phyloP scores from a whole-genome alignment of 495 filamentous ascomycete genomes.

The Aeminium ludgeri region DNA sequence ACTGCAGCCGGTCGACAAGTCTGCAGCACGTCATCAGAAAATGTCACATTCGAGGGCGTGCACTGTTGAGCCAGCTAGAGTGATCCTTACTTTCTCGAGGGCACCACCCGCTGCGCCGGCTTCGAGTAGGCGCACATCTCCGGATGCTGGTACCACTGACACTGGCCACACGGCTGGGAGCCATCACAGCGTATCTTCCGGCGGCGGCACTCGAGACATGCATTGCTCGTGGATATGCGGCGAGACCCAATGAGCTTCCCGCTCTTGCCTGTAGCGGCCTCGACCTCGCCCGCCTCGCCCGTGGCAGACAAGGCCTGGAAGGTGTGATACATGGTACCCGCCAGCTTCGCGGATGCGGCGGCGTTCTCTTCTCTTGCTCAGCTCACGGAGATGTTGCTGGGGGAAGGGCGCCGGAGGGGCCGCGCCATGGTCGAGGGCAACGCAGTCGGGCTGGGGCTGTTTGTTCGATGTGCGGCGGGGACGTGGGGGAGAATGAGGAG shows the following conservation, averaged over 20 bases:
- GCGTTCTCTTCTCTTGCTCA: no score
- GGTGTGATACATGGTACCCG: slow-evolving; percentile 10
- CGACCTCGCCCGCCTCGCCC: not conserved
- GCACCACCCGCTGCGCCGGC: slow-evolving; percentile 22
- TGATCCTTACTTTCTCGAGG: slow-evolving; percentile 21
- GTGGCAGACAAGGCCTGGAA: slow-evolving; percentile 5
- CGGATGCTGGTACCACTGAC: slow-evolving; percentile 24
- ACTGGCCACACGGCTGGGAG: slow-evolving; percentile 9
- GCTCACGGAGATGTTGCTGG: no score
- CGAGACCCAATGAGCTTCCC: not conserved
- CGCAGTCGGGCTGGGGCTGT: no score
- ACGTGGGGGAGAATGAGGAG: no score
- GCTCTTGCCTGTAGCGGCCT: not conserved
- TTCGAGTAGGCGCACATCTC: slow-evolving; percentile 23
- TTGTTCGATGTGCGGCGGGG: no score
- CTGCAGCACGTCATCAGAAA: slow-evolving; percentile 6
- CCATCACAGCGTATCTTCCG: slow-evolving; percentile 16
- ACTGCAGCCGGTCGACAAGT: slow-evolving; percentile 21
- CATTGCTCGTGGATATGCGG: slow-evolving; percentile 12
- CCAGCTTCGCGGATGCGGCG: no score
- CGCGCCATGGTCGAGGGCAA: no score
- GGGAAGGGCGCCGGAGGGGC: no score
- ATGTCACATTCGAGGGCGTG: not conserved
- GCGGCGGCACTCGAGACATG: slow-evolving; percentile 14
- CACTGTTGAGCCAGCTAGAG: not conserved